These are phyloP conservation scores for Quercus berberidifolia DNA, from an alignment of 306 rosid genomes.

Conservation along the genomic window DNA sequence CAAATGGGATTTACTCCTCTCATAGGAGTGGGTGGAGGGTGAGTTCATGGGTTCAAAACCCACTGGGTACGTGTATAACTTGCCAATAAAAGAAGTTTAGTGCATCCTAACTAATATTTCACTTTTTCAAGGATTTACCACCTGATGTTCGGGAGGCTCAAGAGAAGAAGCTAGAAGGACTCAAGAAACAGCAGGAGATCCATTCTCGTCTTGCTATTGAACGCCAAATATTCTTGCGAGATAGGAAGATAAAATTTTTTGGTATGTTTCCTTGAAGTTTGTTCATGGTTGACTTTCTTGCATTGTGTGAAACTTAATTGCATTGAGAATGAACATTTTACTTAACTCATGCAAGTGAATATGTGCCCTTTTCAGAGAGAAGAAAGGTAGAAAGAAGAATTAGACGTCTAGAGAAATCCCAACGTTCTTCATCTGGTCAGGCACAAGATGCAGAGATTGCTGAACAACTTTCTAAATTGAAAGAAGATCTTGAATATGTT, in stretches of 20 bases:
- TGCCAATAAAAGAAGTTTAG: no score
- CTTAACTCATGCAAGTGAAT: constrained; percentile 4
- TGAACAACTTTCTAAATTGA: constrained; percentile 71
- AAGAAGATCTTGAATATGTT: constrained; percentile 92
- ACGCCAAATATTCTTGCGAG: constrained; percentile 76
- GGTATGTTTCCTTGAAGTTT: constrained; percentile 33
- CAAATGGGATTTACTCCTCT: no score
- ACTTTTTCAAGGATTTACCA: constrained; percentile 50
- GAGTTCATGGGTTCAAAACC: neutral
- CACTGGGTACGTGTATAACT: no score
- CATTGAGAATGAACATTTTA: neutral
- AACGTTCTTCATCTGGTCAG: constrained; percentile 66
- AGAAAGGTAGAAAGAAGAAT: constrained; percentile 88
- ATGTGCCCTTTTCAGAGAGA: constrained; percentile 52
- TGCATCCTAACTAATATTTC: neutral
- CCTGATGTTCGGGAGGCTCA: constrained; percentile 73
- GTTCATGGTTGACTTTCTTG: neutral
- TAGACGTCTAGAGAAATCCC: constrained; percentile 82
- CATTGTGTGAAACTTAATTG: neutral
- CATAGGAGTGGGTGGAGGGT: neutral
- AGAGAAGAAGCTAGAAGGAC: constrained; percentile 68
- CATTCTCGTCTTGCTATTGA: constrained; percentile 82
- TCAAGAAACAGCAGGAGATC: constrained; percentile 90
- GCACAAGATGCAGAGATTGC: constrained; percentile 50
- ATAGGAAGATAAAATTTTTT: constrained; percentile 86